Conservation (phyloP, 1,139 yeast genomes). For the Yueomyces sp. region DNA sequence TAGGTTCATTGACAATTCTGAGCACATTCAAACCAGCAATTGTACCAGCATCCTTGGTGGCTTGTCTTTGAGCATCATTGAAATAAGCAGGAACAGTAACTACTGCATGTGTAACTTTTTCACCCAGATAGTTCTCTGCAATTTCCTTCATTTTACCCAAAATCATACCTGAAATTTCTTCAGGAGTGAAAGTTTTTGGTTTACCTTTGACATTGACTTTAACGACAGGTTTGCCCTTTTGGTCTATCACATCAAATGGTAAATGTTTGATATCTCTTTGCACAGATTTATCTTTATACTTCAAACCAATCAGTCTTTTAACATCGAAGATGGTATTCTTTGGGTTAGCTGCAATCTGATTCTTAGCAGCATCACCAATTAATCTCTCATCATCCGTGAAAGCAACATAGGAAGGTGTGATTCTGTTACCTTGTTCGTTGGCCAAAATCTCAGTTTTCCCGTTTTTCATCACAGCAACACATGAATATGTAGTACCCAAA, state of each 20-base stretch:
- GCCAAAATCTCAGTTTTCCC: constrained; percentile 71
- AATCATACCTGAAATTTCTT: constrained; percentile 20
- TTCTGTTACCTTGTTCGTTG: constrained; percentile 19
- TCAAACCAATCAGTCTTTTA: constrained; percentile 74
- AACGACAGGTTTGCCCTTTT: constrained; percentile 69
- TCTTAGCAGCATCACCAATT: constrained; percentile 90
- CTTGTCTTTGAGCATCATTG: constrained; percentile 68
- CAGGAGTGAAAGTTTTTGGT: constrained; percentile 9
- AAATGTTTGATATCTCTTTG: constrained; percentile 73
- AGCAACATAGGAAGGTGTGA: constrained; percentile 83
- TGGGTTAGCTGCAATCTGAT: constrained; percentile 78
- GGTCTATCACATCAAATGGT: constrained; percentile 57
- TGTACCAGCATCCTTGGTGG: constrained; percentile 61
- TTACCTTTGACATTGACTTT: constrained; percentile 45
- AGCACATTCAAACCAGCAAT: constrained; percentile 54
- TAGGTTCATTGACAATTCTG: constrained; percentile 67
- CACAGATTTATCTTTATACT: constrained; percentile 58
- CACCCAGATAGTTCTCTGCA: constrained; percentile 37
- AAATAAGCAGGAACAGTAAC: constrained; percentile 76
- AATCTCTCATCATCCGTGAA: constrained; percentile 75
- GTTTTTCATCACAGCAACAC: constrained; percentile 88
- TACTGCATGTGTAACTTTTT: constrained; percentile 44
- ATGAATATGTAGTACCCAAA: constrained; percentile 83
- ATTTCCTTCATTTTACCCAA: constrained; percentile 33
- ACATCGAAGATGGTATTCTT: constrained; percentile 70